Percentiles rank a stretch among this genome's conserved stretches.
Conservation (phyloP, 208 protist genomes). For the Leishmania tropica region DNA sequence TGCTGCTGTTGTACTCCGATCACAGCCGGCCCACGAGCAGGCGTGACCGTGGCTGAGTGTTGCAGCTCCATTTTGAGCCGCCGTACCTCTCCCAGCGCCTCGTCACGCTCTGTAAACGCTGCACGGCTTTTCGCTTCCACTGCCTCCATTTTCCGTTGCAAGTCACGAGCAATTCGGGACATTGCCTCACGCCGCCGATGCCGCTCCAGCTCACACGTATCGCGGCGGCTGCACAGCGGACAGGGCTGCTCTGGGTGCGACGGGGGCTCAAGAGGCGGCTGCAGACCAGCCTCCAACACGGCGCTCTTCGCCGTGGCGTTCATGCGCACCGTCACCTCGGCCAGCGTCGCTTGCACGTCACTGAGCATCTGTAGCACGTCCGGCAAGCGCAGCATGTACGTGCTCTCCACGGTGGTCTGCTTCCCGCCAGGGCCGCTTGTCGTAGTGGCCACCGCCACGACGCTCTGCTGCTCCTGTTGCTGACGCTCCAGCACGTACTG, state of each 20-base stretch:
- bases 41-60: conserved; percentile 13
- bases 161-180: conserved; percentile 67
- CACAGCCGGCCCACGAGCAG: not conserved
- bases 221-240: conserved; percentile 68
- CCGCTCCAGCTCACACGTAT: conserved; percentile 57
- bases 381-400: conserved; percentile 43
- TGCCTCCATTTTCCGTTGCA: conserved; percentile 76
- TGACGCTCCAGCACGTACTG: conserved; percentile 16
- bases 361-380: conserved; percentile 79
- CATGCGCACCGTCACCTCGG: conserved; percentile 77
- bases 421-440: not conserved
- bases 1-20: not conserved
- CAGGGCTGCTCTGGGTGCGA: conserved; percentile 70
- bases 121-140: conserved; percentile 68
- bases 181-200: conserved; percentile 58
- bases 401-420: conserved; percentile 1
- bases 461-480: conserved; percentile 8
- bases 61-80: conserved; percentile 53
- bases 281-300: conserved; percentile 55
- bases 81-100: conserved; percentile 48
- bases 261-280: conserved; percentile 70
- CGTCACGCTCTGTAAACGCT: conserved; percentile 73
- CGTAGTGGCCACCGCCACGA: not conserved
- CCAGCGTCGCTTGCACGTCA: conserved; percentile 61
- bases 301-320: conserved; percentile 55